Evolutionary conservation across 192 early-diverging fungal species (phyloP), one percentile per base, ranked within the genome.

Genomic region (Blastocladiella britannica): DNA sequence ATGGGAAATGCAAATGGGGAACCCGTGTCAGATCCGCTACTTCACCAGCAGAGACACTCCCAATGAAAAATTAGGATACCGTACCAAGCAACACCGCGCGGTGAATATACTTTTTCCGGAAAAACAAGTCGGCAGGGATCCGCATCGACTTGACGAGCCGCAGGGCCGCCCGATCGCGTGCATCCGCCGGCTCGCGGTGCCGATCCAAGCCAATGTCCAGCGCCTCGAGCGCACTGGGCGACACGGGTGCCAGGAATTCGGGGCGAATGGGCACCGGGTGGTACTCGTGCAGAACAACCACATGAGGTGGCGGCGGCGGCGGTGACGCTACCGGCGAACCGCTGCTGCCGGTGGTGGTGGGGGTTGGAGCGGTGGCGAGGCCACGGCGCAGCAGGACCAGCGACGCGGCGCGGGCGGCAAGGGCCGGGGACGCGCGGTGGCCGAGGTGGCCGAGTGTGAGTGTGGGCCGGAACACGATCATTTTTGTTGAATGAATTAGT

Each of bases 31-130:
- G 29, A 56, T 12, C 24, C 22, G 7, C 29, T 12, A 58, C 60
- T 56, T 70, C 68, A 68, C 53, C 71, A 18, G 79, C 82, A n/a
- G n/a, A n/a, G n/a, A n/a, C n/a, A n/a, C n/a, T n/a, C n/a, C n/a
- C n/a, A n/a, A n/a, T n/a, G n/a, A n/a, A n/a, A n/a, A n/a, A n/a
- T n/a, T n/a, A n/a, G 8, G 83, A 80, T 20, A 87, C 73, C 0
- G 81, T 83, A 55, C 84, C 85, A 4, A 87, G 72, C 71, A 85
- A 81, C 20, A 90, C 85, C 4, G 79, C 82, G 56, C 84, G 76
- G 62, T 83, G 80, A 47, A 85, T 70, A 56, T 87, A 83, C 68
- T 89, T 81, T 60, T 72, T 74, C 51, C 77, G 67, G 65, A 86
- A 86, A 60, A 84, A 84, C 15, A 73, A 59, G 62, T 88, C 84